phyloP scores from a whole-genome alignment of 2,329 filamentous ascomycete genomes.

The Colletotrichum sp. region DNA sequence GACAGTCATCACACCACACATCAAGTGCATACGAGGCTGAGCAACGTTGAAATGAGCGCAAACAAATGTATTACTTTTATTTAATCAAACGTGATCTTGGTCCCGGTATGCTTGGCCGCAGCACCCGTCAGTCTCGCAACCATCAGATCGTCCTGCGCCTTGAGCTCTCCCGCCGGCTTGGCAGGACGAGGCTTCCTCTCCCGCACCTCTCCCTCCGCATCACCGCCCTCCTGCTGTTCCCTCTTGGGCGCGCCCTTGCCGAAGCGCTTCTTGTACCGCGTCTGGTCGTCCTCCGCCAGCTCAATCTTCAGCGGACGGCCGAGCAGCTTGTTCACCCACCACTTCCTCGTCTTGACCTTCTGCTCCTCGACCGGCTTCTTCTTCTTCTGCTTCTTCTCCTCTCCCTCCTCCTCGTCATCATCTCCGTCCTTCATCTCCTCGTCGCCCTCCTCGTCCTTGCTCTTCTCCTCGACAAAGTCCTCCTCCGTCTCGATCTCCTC shows the following conservation, averaged over 20 bases:
- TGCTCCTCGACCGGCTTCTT: slow-evolving; percentile 37
- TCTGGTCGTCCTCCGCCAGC: slow-evolving; percentile 89
- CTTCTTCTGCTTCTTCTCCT: slow-evolving; percentile 37
- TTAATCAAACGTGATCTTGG: slow-evolving; percentile 83
- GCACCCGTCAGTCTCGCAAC: slow-evolving; percentile 75
- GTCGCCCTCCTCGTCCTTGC: slow-evolving; percentile 38
- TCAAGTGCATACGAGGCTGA: no score
- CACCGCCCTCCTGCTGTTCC: slow-evolving; percentile 30
- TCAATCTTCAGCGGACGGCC: slow-evolving; percentile 87
- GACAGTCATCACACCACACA: no score
- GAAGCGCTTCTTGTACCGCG: slow-evolving; percentile 92
- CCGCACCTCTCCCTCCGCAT: slow-evolving; percentile 18
- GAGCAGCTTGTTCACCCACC: slow-evolving; percentile 86
- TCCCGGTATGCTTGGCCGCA: slow-evolving; percentile 79
- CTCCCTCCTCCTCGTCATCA: slow-evolving; percentile 37
- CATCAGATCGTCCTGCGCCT: slow-evolving; percentile 51
- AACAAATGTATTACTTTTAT: background rate
- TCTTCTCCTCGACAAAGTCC: slow-evolving; percentile 59
- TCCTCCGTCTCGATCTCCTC: slow-evolving; percentile 68
- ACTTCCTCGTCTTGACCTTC: slow-evolving; percentile 68
- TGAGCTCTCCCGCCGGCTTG: slow-evolving; percentile 29
- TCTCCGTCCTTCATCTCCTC: slow-evolving; percentile 41
- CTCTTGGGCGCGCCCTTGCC: slow-evolving; percentile 69
- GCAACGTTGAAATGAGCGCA: background rate
- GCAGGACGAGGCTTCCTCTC: slow-evolving; percentile 40